Evolutionary conservation across 176 grass and related monocot genomes (phyloP), one percentile per base, ranked within the genome.

Genomic region (Tillandsia leiboldiana): DNA sequence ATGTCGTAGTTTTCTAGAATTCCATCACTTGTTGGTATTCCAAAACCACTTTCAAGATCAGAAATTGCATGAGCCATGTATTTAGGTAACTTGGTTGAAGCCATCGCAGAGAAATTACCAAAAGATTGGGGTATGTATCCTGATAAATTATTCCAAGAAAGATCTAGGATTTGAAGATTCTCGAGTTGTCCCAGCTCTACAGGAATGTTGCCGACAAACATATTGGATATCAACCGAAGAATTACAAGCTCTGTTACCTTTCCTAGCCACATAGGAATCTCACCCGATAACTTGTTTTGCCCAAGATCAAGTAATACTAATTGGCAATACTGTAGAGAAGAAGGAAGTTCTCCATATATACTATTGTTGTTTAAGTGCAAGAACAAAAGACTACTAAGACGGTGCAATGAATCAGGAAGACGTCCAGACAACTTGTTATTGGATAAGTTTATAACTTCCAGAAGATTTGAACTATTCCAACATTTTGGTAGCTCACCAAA

Each of bases 241-340:
- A 82, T 49, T 11, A 0, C 0, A 10, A 81, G 12, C 0, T 69
- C 10, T 11, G 42, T 3, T 26, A 67, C 50, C 2, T 63, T n/a
- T 77, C 68, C 72, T 3, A 86, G 79, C 87, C 87, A 89, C 0
- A 1, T 6, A 49, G 83, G 87, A 26, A 90, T 51, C n/a, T 1
- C 53, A 11, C 83, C 83, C 5, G 48, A 61, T 52, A 90, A 82
- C 2, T 66, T 70, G 13, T 83, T 90, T 9, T 52, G 1, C 0
- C 69, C 73, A 10, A 90, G 57, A 42, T 82, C 82, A 77, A 86
- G 83, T 59, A 80, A 68, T 15, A 2, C 2, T 58, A 83, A 0
- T 9, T 3, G 0, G 2, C 76, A 70, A 49, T 75, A 33, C 18
- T 69, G 33, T 51, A 87, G 61, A 6, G 56, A 68, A 2, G 0